Evolutionary conservation across 352 stramenopile genomes (phyloP).

Genomic region (Globisporangium polare): DNA sequence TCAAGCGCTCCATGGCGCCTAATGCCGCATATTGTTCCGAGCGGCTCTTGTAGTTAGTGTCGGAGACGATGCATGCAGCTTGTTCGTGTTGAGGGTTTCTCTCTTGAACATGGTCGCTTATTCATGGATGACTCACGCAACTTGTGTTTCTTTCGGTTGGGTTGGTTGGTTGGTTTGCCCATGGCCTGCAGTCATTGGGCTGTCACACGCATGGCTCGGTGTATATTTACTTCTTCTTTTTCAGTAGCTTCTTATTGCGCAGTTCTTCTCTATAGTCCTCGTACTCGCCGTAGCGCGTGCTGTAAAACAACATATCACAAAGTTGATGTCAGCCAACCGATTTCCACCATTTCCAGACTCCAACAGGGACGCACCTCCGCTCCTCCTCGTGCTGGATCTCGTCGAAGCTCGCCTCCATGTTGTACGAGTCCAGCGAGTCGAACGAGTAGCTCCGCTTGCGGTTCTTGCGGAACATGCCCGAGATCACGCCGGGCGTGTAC

Average conservation of each 20-base stretch:
- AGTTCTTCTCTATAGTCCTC: conserved; percentile 83
- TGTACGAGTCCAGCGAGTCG: conserved; percentile 75
- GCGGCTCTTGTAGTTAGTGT: too few species aligned
- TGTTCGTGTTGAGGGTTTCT: neutral
- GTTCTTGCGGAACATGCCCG: conserved; percentile 74
- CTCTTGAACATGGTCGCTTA: neutral
- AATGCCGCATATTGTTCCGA: too few species aligned
- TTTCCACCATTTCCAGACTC: neutral
- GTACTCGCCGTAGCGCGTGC: conserved; percentile 73
- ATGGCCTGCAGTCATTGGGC: neutral
- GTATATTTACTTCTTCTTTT: conserved; percentile 53
- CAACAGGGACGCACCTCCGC: conserved; percentile 42
- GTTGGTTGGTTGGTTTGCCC: neutral
- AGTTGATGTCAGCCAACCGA: neutral
- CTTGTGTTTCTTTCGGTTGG: neutral
- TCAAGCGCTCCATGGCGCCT: neutral
- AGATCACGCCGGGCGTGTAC: conserved; percentile 72
- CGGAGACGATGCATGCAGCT: neutral
- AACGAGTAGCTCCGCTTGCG: conserved; percentile 73
- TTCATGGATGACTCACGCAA: neutral
- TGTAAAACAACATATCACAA: conserved; percentile 17
- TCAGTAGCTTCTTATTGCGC: conserved; percentile 78
- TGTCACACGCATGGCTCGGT: neutral
- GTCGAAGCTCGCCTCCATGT: conserved; percentile 83
- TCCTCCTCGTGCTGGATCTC: conserved; percentile 87